These are phyloP conservation scores for Aspergillus amoenus DNA, from an alignment of 2,329 filamentous ascomycete species.

Conservation along the genomic window DNA sequence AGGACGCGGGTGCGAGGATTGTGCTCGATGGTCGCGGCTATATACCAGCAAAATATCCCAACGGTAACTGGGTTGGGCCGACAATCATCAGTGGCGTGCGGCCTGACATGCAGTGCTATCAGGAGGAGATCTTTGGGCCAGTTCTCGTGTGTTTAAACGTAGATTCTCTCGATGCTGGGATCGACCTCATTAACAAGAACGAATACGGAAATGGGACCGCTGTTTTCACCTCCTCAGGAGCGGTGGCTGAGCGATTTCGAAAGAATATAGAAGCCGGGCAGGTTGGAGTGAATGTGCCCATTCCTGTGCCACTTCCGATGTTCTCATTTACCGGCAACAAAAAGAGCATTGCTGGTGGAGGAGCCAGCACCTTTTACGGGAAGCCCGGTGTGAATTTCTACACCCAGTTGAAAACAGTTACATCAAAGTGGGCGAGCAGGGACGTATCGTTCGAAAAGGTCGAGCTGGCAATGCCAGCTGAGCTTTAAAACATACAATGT, in stretches of 20 bases:
- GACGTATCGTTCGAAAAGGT: too few relatives aligned
- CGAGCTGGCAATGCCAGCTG: too few relatives aligned
- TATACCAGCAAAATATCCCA: slow-evolving; percentile 63
- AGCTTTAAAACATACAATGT: too few relatives aligned
- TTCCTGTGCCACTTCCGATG: slow-evolving; percentile 63
- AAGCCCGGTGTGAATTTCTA: slow-evolving; percentile 91
- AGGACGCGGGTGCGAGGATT: slow-evolving; percentile 64
- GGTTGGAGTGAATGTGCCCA: slow-evolving; percentile 66
- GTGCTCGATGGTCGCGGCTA: slow-evolving; percentile 61
- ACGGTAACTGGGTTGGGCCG: slow-evolving; percentile 66
- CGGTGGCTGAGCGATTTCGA: slow-evolving; percentile 62
- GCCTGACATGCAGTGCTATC: slow-evolving; percentile 66
- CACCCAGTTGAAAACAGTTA: slow-evolving; percentile 97
- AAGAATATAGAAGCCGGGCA: slow-evolving; percentile 66
- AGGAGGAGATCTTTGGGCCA: slow-evolving; percentile 66
- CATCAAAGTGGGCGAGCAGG: slow-evolving; percentile 33
- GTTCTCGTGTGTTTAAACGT: slow-evolving; percentile 64
- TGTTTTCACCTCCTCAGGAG: slow-evolving; percentile 63
- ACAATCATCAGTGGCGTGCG: slow-evolving; percentile 67
- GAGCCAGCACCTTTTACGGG: slow-evolving; percentile 92
- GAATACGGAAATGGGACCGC: slow-evolving; percentile 68
- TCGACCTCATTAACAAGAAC: slow-evolving; percentile 64
- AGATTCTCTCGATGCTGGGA: slow-evolving; percentile 61
- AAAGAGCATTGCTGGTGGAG: slow-evolving; percentile 87
- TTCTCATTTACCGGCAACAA: slow-evolving; percentile 73